Percentiles rank a stretch among this genome's conserved stretches.
Conservation (phyloP, 1,284 basidiomycete species). For the Malassezia yamatoensis region DNA sequence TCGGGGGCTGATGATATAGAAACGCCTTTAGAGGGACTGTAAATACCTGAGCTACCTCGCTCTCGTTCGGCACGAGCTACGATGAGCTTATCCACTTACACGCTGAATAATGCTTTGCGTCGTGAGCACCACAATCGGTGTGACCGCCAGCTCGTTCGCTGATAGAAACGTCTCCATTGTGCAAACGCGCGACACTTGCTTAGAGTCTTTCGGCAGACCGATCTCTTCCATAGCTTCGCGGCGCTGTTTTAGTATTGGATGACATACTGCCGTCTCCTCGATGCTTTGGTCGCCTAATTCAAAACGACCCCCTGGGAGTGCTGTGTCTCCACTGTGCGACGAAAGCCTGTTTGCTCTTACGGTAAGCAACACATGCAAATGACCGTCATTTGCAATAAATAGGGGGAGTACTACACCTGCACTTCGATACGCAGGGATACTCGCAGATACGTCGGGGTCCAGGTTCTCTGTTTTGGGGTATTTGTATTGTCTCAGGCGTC, state of each 20-base stretch:
- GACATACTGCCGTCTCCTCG: constrained; percentile 28
- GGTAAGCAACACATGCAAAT: constrained; percentile 38
- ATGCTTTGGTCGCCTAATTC: constrained; percentile 32
- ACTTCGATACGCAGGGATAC: constrained; percentile 35
- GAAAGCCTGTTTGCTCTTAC: constrained; percentile 25
- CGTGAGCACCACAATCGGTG: constrained; percentile 35
- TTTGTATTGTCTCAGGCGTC: neutral
- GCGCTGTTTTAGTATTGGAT: neutral
- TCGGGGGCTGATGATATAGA: constrained; percentile 28
- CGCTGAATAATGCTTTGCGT: constrained; percentile 19
- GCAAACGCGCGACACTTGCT: constrained; percentile 29
- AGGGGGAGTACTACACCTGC: constrained; percentile 39
- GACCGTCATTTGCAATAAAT: constrained; percentile 32
- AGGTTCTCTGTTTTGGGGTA: neutral
- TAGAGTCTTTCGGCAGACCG: constrained; percentile 29
- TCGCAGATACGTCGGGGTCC: constrained; percentile 19
- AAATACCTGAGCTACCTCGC: constrained; percentile 34
- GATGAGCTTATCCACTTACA: constrained; percentile 6
- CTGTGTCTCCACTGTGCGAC: constrained; percentile 40
- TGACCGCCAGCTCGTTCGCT: constrained; percentile 43
- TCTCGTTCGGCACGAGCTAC: constrained; percentile 23
- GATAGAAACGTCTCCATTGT: constrained; percentile 35
- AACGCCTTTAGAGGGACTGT: constrained; percentile 36
- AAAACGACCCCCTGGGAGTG: constrained; percentile 40
- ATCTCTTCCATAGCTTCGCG: constrained; percentile 44